Percentiles rank a stretch among this genome's conserved stretches.
These are phyloP conservation scores for Nicotiana knightiana DNA, from an alignment of 257 asterid species.

Conservation along the genomic window DNA sequence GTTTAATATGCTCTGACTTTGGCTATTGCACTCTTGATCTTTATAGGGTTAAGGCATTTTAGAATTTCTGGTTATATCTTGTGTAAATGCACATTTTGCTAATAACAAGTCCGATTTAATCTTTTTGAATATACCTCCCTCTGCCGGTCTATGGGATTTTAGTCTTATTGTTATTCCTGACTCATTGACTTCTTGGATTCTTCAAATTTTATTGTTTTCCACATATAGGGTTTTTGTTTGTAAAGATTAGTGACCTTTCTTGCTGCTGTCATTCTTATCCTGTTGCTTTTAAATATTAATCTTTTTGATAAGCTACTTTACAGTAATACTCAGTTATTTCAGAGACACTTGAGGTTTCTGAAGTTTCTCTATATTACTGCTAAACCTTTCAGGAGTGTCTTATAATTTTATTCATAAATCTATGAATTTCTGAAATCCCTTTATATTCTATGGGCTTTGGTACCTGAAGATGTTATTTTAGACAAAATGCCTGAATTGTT, in stretches of 20 bases:
- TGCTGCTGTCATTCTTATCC: neutral
- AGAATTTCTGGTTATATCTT: neutral
- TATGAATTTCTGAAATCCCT: neutral
- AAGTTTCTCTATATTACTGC: neutral
- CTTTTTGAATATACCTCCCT: neutral
- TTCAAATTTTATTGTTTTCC: neutral
- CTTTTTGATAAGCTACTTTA: neutral
- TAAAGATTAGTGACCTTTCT: neutral
- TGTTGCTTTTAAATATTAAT: neutral
- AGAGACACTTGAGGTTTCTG: neutral
- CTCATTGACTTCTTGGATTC: neutral
- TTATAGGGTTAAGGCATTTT: neutral
- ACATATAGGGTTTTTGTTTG: neutral
- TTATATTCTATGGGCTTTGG: neutral
- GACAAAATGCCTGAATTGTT: neutral
- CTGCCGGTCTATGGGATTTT: neutral
- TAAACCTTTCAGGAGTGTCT: neutral
- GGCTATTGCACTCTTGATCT: neutral
- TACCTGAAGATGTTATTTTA: neutral
- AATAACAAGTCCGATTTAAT: neutral
- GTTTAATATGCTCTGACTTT: neutral
- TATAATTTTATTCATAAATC: neutral
- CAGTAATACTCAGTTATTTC: neutral
- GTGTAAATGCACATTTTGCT: neutral
- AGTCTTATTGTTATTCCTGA: neutral